Evolutionary conservation across 805 yeast genomes (phyloP).

Genomic region (Sungouiella blattae): DNA sequence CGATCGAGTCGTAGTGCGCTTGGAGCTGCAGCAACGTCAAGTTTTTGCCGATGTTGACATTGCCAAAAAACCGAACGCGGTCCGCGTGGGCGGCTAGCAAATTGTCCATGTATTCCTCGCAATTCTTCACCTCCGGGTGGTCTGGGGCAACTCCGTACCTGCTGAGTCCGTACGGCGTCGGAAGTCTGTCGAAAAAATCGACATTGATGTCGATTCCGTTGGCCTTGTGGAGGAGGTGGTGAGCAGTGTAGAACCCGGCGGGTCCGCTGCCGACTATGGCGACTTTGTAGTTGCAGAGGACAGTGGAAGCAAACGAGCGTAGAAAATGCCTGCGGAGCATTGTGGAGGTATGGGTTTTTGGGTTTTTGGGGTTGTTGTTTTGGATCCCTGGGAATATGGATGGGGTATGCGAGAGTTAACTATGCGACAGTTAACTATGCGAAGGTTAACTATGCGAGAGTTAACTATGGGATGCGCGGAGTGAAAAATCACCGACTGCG

Average conservation of each 20-base stretch:
- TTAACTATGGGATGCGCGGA: too few species aligned
- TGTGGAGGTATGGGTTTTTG: too few species aligned
- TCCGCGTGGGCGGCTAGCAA: slow-evolving; percentile 26
- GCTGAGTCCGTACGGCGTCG: slow-evolving; percentile 88
- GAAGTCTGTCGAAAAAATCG: slow-evolving; percentile 78
- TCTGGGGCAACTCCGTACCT: slow-evolving; percentile 99
- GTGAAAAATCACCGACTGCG: too few species aligned
- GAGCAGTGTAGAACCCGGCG: slow-evolving; percentile 39
- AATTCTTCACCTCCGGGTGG: slow-evolving; percentile 92
- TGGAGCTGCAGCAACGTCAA: slow-evolving; percentile 48
- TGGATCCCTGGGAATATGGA: too few species aligned
- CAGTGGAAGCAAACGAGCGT: too few species aligned
- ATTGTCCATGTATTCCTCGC: slow-evolving; percentile 69
- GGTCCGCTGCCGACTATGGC: slow-evolving; percentile 96
- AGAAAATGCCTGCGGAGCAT: too few species aligned
- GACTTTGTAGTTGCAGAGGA: slow-evolving; percentile 29
- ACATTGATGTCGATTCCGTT: slow-evolving; percentile 36
- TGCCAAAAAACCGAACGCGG: slow-evolving; percentile 58
- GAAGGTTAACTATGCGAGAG: too few species aligned
- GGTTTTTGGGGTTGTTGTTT: too few species aligned
- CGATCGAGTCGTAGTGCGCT: slow-evolving; percentile 63
- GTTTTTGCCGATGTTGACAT: slow-evolving; percentile 64
- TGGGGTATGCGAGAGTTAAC: too few species aligned
- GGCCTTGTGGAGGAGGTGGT: slow-evolving; percentile 41
- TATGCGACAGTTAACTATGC: too few species aligned